Percentiles rank a stretch among this genome's conserved stretches.
These are phyloP conservation scores for Hanseniaspora jakobsenii DNA, from an alignment of 805 yeast species.

Conservation along the genomic window DNA sequence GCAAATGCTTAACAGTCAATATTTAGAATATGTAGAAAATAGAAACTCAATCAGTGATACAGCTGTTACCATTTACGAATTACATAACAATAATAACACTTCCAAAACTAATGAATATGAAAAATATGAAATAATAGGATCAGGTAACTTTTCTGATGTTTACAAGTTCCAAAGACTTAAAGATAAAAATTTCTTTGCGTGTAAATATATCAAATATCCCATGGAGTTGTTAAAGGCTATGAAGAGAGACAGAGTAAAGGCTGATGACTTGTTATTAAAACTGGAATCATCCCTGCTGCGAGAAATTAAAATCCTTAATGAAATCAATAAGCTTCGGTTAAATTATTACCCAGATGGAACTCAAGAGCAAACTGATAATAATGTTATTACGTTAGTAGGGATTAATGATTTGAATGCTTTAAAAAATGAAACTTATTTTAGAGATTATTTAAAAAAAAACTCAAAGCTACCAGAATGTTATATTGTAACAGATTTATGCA, in stretches of 20 bases:
- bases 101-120: constrained; percentile 25
- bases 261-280: constrained; percentile 36
- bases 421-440: constrained; percentile 20
- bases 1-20: constrained; percentile 4
- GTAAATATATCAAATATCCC: constrained; percentile 48
- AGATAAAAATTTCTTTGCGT: constrained; percentile 38
- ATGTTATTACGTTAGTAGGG: constrained; percentile 52
- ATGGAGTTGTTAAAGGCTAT: constrained; percentile 21
- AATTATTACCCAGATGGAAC: too few relatives aligned
- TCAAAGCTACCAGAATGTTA: constrained; percentile 26
- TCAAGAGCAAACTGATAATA: constrained; percentile 40
- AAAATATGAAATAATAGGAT: constrained; percentile 39
- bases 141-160: constrained; percentile 60
- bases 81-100: neutral
- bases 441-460: constrained; percentile 19
- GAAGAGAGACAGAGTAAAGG: constrained; percentile 20
- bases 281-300: constrained; percentile 54
- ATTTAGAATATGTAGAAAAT: constrained; percentile 6
- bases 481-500: constrained; percentile 62
- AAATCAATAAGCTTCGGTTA: constrained; percentile 24
- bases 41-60: constrained; percentile 10
- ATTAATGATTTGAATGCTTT: constrained; percentile 24
- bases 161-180: constrained; percentile 32
- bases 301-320: constrained; percentile 55
- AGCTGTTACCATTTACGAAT: neutral